Conservation (phyloP, 164 flowering plant genomes). For the Echeveria elegans region DNA sequence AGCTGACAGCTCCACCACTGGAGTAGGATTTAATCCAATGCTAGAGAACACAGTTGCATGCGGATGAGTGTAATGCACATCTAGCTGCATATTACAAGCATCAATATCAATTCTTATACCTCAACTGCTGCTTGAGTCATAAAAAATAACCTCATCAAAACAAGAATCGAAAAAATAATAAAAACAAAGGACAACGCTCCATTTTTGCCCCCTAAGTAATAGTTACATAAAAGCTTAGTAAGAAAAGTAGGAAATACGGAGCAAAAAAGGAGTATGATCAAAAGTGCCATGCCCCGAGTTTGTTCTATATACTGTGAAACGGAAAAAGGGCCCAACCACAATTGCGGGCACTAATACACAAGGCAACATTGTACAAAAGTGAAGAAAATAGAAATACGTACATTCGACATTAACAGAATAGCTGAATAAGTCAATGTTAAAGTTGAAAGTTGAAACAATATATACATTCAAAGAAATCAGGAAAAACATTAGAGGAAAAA, state of each 20-base stretch:
- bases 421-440: neutral
- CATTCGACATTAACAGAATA: too few species aligned
- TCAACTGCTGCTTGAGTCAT: neutral
- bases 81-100: slow-evolving; percentile 37
- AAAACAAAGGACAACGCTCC: neutral
- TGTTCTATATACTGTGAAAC: neutral
- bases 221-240: neutral
- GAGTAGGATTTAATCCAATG: slow-evolving; percentile 62
- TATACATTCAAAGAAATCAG: neutral
- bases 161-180: too few species aligned
- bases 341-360: neutral
- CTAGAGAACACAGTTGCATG: slow-evolving; percentile 55
- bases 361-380: neutral
- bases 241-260: neutral
- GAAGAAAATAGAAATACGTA: neutral
- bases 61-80: slow-evolving; percentile 51
- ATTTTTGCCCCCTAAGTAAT: too few species aligned
- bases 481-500: neutral
- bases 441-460: neutral
- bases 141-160: neutral
- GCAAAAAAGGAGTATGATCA: neutral
- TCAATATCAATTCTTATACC: neutral
- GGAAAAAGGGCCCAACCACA: neutral
- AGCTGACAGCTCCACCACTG: slow-evolving; percentile 51
- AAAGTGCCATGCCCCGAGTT: neutral